Evolutionary conservation across 352 stramenopile genomes (phyloP), one percentile per base, ranked within the genome.

Genomic region (Phytophthora nicotianae): DNA sequence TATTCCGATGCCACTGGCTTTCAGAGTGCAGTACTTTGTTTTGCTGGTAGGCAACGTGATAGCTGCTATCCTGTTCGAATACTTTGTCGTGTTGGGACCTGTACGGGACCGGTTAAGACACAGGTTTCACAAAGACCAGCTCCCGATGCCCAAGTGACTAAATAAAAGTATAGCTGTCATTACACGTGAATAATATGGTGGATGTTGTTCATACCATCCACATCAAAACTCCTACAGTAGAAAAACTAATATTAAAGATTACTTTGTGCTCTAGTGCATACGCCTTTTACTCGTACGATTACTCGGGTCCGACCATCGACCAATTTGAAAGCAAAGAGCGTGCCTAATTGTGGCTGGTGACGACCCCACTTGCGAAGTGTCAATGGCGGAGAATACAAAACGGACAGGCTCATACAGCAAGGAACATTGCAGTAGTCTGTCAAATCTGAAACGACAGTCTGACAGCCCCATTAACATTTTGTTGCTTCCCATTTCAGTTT

Each of bases 51-150:
- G 60, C 8, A 83, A 87, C 45, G 65, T 80, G 32, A 9, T 49
- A 13, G n/a, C 50, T 3, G 65, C 79, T 20, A 60, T 83, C 20
- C 1, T 81, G 23, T 85, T 71, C 43, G 77, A 87, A 52, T 70
- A 72, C 19, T 21, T 72, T 19, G 57, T 87, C 23, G 58, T 85
- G 10, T 54, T 83, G 8, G 77, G 75, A 0, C 72, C 71, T 3
- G 70, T 87, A 20, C 66, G 74, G 62, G 62, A 83, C 65, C 84
- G 71, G 65, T 63, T 89, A 43, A 67, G 79, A 47, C 53, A 37
- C 48, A 77, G 70, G 40, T 88, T 72, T 52, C 71, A 89, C 69
- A 83, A 75, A 58, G 75, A 90, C 43, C 64, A 77, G 24, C 59
- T 89, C 21, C 46, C 65, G 17, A 69, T 90, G 60, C 56, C 60